Evolutionary conservation across 2,329 filamentous ascomycete genomes (phyloP).

Genomic region (Fusarium chlamydosporum): DNA sequence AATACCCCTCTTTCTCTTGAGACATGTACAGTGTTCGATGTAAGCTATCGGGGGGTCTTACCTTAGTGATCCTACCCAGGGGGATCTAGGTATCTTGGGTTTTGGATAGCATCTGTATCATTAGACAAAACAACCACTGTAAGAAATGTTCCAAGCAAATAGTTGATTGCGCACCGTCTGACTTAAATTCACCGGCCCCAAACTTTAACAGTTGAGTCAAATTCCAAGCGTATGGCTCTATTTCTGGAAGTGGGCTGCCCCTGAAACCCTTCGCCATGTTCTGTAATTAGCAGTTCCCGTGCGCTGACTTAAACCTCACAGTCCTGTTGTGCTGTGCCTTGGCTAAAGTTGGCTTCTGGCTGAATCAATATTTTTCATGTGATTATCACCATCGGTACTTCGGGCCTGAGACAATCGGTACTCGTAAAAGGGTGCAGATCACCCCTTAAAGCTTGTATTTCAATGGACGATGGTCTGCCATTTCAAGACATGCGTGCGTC

Average conservation of each 20-base stretch:
- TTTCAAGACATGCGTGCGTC: conserved; percentile 40
- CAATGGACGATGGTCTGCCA: conserved; percentile 25
- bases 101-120: conserved; percentile 19
- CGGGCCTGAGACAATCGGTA: conserved; percentile 34
- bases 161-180: not conserved
- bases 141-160: conserved; percentile 4
- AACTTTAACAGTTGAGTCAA: conserved; percentile 30
- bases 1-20: conserved; percentile 36
- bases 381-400: conserved; percentile 32
- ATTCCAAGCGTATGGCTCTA: conserved; percentile 37
- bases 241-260: conserved; percentile 23
- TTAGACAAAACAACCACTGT: conserved; percentile 24
- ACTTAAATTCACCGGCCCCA: conserved; percentile 3
- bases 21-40: conserved; percentile 39
- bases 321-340: not conserved
- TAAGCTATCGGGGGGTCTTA: conserved; percentile 27
- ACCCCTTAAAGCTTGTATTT: conserved; percentile 35
- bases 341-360: conserved; percentile 7
- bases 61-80: conserved; percentile 4
- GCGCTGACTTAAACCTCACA: conserved; percentile 23
- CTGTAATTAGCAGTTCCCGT: conserved; percentile 31
- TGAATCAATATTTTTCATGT: conserved; percentile 40
- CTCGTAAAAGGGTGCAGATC: conserved; percentile 22
- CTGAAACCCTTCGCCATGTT: conserved; percentile 38
- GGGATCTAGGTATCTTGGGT: not conserved